Percentiles rank a stretch among this genome's conserved stretches.
These are phyloP conservation scores for Antitrichia curtipendula DNA, from an alignment of 225 moss, liverwort and hornwort genomes.

Conservation along the genomic window DNA sequence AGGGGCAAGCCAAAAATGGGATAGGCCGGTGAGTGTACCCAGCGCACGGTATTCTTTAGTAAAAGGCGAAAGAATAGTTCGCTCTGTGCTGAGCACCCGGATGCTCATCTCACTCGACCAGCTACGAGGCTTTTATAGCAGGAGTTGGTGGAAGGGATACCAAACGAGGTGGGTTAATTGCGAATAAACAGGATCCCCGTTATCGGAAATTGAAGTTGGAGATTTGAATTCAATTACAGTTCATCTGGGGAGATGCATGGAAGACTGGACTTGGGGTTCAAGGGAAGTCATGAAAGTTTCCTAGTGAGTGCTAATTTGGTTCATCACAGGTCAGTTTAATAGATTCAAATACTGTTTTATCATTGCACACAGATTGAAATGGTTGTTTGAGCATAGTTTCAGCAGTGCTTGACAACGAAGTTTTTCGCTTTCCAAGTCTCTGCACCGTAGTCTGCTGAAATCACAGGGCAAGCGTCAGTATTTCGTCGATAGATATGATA, in stretches of 20 bases:
- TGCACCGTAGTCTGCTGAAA: neutral
- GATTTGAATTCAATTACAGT: no score
- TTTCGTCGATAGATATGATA: neutral
- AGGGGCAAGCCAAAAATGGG: neutral
- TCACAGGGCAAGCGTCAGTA: neutral
- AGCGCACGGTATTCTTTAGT: conserved; percentile 62
- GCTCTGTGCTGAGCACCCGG: conserved; percentile 28
- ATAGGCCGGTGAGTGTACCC: neutral
- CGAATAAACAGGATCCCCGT: neutral
- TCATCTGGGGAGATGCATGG: neutral
- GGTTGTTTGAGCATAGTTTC: no score
- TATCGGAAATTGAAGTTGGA: neutral
- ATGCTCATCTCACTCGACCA: no score
- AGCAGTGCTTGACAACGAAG: no score
- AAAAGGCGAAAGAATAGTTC: conserved; percentile 56
- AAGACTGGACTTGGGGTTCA: neutral
- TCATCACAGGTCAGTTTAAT: neutral
- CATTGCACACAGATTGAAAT: no score
- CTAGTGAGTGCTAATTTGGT: neutral
- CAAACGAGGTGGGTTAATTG: conserved; percentile 4
- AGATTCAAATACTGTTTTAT: no score
- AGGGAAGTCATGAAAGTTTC: no score
- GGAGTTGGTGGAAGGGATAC: neutral
- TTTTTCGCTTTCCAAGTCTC: neutral
- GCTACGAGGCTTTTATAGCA: rapidly evolving